A percentile compares a stretch with the other conserved stretches of the same genome.
Conservation (phyloP, 2,329 filamentous ascomycete genomes). For the Phoma herbarum region DNA sequence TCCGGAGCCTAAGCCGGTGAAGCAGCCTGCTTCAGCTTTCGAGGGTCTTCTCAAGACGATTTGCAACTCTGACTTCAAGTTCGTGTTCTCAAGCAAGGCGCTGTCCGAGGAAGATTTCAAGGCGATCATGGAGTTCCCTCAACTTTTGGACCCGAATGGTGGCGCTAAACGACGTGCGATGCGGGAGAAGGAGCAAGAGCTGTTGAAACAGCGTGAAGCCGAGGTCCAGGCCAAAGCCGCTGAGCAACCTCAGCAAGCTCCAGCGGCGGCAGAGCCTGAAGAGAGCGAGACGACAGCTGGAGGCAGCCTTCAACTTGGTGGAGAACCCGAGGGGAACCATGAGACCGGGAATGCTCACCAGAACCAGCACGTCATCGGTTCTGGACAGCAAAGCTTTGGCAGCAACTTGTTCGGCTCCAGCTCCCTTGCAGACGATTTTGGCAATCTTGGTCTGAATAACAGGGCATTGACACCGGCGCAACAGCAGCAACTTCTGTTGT, state of each 20-base stretch:
- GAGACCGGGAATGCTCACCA: constrained; percentile 68
- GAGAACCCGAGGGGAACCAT: constrained; percentile 83
- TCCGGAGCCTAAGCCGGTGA: constrained; percentile 33
- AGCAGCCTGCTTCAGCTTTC: constrained; percentile 39
- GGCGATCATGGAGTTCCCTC: constrained; percentile 69
- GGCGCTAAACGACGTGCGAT: constrained; percentile 82
- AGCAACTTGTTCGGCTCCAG: constrained; percentile 48
- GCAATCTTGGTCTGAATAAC: constrained; percentile 62
- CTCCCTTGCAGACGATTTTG: constrained; percentile 50
- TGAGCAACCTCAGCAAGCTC: constrained; percentile 20
- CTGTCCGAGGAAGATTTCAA: constrained; percentile 58
- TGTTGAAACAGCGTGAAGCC: constrained; percentile 56
- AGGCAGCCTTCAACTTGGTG: constrained; percentile 87
- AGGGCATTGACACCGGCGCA: constrained; percentile 84
- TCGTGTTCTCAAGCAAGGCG: constrained; percentile 59
- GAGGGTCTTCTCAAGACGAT: constrained; percentile 53
- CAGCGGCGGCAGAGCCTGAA: constrained; percentile 62
- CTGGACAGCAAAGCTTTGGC: constrained; percentile 71
- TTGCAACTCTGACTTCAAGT: constrained; percentile 58
- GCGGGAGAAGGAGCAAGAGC: constrained; percentile 71
- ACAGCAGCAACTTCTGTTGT: constrained; percentile 72
- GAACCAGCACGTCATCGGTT: constrained; percentile 73
- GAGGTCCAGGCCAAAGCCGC: constrained; percentile 64
- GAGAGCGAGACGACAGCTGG: constrained; percentile 73
- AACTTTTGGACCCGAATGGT: constrained; percentile 82